These are phyloP conservation scores for Ophiostoma tasmaniense DNA, from an alignment of 2,329 filamentous ascomycete species.

Conservation along the genomic window DNA sequence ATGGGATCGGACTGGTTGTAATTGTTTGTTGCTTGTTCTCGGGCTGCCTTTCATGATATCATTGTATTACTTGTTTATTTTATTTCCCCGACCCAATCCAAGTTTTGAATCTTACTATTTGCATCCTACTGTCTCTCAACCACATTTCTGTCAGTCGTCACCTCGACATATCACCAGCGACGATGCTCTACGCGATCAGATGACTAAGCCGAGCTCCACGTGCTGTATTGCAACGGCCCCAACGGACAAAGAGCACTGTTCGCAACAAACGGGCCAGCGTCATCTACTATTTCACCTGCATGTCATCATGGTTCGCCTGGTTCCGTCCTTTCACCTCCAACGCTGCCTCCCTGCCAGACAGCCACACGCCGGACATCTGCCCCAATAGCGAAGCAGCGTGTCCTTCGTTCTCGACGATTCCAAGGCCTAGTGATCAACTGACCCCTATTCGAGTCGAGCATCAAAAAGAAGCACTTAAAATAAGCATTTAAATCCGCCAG, in stretches of 20 bases:
- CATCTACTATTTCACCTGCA: no score
- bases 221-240: not conserved
- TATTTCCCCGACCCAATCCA: not conserved
- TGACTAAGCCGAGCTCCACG: not conserved
- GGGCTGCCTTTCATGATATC: not conserved
- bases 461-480: not conserved
- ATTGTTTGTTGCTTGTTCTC: not conserved
- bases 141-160: not conserved
- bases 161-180: no score
- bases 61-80: not conserved
- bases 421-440: not conserved
- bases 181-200: not conserved
- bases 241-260: not conserved
- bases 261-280: not conserved
- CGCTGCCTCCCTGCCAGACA: not conserved
- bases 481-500: not conserved
- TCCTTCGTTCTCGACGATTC: not conserved
- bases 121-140: not conserved
- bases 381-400: not conserved
- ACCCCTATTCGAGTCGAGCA: not conserved
- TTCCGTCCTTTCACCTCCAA: not conserved
- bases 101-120: not conserved
- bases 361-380: not conserved
- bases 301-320: no score
- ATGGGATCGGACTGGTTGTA: not conserved